Evolutionary conservation across 2,329 filamentous ascomycete genomes (phyloP), one percentile per base, ranked within the genome.

Genomic region (Chaetomium strumarium): DNA sequence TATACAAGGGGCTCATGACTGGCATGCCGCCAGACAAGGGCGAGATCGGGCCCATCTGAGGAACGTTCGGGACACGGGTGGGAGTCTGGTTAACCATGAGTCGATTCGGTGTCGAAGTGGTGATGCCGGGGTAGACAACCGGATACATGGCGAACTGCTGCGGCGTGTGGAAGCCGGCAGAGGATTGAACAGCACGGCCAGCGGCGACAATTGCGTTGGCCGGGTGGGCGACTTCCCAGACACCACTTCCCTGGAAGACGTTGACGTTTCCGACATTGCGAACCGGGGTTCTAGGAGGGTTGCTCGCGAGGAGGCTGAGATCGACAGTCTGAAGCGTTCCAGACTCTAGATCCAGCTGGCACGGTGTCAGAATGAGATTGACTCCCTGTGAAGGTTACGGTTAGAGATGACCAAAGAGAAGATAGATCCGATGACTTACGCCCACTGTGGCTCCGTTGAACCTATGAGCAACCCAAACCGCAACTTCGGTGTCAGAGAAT

Each of bases 401-500:
- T 58, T 42, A 58, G 50, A 34, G 17, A 17, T 13, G 31, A 31
- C 13, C 17, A 5, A 30, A 11, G 19, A 24, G 6, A 29, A 37
- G 20, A 37, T n/a, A 9, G 12, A 10, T 43, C 13, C 4, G 20
- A n/a, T 8, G 33, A 58, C 70, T 64, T 59, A 73, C 71, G 45
- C 70, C 63, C 37, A 70, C 52, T 2, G 67, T 64, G 14, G 64
- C 48, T 11, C 71, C 69, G 42, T 74, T 71, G 41, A 72, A 70
- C 51, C 67, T 68, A 8, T 68, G 62, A 3, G 74, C 66, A 5
- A 75, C 73, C 5, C 61, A 60, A 14, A 70, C 42, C 10, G 76
- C 75, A 47, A 72, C 64, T 2, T 72, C 69, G 19, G 71, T 67
- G 55, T 82, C 77, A 48, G 72, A 74, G 52, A 76, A 83, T 59